Percentiles rank a stretch among this genome's conserved stretches.
phyloP scores from a whole-genome alignment of 2,329 filamentous ascomycete species.

The Neurospora sp. region DNA sequence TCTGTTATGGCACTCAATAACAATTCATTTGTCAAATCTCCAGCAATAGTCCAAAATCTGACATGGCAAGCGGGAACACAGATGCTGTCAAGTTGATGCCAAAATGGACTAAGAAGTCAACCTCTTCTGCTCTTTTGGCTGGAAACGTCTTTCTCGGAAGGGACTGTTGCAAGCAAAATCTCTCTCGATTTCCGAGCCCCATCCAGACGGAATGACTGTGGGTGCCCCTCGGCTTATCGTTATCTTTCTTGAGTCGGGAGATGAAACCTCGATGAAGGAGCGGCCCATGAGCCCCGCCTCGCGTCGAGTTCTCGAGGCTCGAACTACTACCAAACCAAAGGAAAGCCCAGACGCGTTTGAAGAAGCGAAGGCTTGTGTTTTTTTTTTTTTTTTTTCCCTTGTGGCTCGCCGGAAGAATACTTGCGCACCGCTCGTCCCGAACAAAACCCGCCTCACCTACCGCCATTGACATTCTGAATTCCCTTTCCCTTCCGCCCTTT shows the following conservation, averaged over 20 bases:
- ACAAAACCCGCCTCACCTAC: background rate
- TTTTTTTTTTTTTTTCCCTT: background rate
- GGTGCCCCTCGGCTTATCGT: background rate
- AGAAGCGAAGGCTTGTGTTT: background rate
- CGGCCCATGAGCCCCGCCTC: background rate
- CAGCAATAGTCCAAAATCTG: too few species aligned
- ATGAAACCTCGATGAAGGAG: background rate
- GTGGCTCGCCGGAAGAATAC: background rate
- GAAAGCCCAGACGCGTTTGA: background rate
- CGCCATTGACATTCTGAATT: background rate
- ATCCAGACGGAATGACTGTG: background rate
- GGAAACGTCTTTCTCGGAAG: background rate
- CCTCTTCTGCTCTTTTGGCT: background rate
- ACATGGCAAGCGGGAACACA: background rate
- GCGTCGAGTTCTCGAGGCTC: background rate
- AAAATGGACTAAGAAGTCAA: background rate
- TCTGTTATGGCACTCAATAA: too few species aligned
- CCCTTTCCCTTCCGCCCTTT: background rate
- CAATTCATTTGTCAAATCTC: too few species aligned
- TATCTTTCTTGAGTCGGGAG: background rate
- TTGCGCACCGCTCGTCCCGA: background rate
- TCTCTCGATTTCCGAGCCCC: background rate
- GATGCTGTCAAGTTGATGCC: background rate
- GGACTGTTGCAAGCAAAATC: background rate
- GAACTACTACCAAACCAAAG: background rate